Evolutionary conservation across 2,329 filamentous ascomycete genomes (phyloP), one percentile per base, ranked within the genome.

Genomic region (Neofusicoccum kwambonambiense): DNA sequence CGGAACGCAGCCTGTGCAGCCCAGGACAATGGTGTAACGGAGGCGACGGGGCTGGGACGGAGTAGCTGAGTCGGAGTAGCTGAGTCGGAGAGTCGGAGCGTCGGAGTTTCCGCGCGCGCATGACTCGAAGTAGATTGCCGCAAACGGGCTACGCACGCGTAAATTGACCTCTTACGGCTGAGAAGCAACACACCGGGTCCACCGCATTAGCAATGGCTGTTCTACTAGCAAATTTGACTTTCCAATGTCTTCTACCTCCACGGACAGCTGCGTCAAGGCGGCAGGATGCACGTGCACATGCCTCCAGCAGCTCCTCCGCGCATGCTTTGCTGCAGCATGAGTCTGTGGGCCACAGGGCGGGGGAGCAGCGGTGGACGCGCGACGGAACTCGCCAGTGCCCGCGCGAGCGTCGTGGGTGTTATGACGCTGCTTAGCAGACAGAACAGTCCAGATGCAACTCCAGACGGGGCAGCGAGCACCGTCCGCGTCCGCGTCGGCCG

Each of bases 51-150:
- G 6, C 15, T 13, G 27, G 22, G 42, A 45, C 5, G 7, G 5
- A 15, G 4, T 13, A 27, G 37, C 42, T n/a, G 22, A 17, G 56
- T 60, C 56, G 56, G 42, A n/a, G n/a, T 13, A 27, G 37, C 42
- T n/a, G 22, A 17, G 56, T 60, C 56, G 56, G 42, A n/a, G n/a
- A 39, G 42, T 47, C 56, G 56, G 42, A 4, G n/a, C 19, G 42
- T 47, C 56, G 56, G 56, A 37, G 56, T n/a, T 13, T 60, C 37
- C 13, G 50, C 13, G 13, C 31, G 31, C 17, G n/a, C 56, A 60
- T 60, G 56, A 60, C 56, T 60, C 56, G 42, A 35, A 12, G 42
- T 37, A 13, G 56, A 37, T 22, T 60, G 41, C 56, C 31, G 42
- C 27, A 60, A 47, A 45, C 39, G 52, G 52, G 8, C 19, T 35